Evolutionary conservation across 2,329 filamentous ascomycete genomes (phyloP).

Genomic region (Dactylellina haptotyla): DNA sequence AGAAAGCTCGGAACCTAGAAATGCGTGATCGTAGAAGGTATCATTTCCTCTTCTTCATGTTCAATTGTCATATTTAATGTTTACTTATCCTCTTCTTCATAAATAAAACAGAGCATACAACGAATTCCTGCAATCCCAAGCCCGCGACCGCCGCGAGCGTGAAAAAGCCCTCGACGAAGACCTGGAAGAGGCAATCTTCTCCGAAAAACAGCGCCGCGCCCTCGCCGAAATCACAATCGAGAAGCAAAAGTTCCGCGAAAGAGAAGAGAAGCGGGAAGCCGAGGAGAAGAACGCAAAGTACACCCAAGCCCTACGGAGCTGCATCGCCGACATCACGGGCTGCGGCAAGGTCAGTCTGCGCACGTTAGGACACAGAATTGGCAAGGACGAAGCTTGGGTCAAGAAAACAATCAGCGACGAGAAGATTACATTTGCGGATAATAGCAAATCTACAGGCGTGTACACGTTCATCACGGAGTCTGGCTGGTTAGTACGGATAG

Average conservation of each 20-base stretch:
- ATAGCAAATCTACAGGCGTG: not conserved
- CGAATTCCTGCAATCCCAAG: slow-evolving; percentile 46
- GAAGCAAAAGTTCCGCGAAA: slow-evolving; percentile 39
- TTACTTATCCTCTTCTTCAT: not conserved
- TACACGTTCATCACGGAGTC: slow-evolving; percentile 32
- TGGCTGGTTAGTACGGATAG: slow-evolving; percentile 46
- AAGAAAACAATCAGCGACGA: slow-evolving; percentile 15
- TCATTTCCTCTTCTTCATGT: not conserved
- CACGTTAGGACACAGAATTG: slow-evolving; percentile 29
- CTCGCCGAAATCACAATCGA: slow-evolving; percentile 48
- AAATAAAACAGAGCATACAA: slow-evolving; percentile 30
- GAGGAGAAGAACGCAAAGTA: slow-evolving; percentile 23
- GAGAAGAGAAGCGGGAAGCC: slow-evolving; percentile 19
- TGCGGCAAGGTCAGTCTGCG: slow-evolving; percentile 36
- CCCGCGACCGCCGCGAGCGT: slow-evolving; percentile 34
- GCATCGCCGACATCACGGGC: not conserved
- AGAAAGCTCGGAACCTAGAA: slow-evolving; percentile 51
- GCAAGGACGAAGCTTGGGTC: slow-evolving; percentile 39
- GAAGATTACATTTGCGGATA: not conserved
- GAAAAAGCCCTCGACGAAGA: slow-evolving; percentile 38
- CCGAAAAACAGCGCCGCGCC: slow-evolving; percentile 49
- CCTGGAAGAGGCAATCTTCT: slow-evolving; percentile 27
- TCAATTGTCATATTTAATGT: not conserved
- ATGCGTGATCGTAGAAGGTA: slow-evolving; percentile 49
- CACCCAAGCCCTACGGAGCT: not conserved